A percentile compares a stretch with the other conserved stretches of the same genome.
Evolutionary conservation across 108 stramenopile species (phyloP).

Genomic region (Nitzschia inconspicua): DNA sequence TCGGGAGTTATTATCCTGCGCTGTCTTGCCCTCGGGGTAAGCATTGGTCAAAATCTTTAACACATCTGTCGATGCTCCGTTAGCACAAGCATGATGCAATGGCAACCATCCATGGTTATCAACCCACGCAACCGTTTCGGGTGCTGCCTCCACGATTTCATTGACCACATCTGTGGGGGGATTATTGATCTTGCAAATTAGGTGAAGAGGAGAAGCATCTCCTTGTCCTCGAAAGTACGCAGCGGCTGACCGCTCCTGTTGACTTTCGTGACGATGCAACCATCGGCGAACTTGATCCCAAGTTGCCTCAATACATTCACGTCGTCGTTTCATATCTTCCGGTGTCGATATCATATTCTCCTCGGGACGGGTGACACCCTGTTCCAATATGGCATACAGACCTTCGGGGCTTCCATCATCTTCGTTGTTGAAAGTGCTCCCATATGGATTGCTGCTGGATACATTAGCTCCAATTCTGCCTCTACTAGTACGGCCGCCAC

Average conservation of each 20-base stretch:
- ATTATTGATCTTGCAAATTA: conserved; percentile 60
- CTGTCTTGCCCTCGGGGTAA: conserved; percentile 57
- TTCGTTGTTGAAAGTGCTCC: conserved; percentile 10
- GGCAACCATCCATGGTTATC: conserved; percentile 79
- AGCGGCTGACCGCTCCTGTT: conserved; percentile 39
- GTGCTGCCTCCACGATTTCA: conserved; percentile 44
- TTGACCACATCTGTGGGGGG: conserved; percentile 60
- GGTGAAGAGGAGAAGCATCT: conserved; percentile 66
- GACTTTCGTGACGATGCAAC: conserved; percentile 48
- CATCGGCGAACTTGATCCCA: conserved; percentile 69
- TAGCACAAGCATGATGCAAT: conserved; percentile 76
- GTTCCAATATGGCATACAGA: conserved; percentile 47
- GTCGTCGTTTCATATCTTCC: conserved; percentile 19
- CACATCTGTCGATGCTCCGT: conserved; percentile 63
- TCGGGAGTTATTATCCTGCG: conserved; percentile 58
- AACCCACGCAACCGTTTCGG: conserved; percentile 50
- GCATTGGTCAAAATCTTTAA: conserved; percentile 44
- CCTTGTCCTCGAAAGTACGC: conserved; percentile 52
- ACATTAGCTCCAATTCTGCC: no score
- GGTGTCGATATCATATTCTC: conserved; percentile 6
- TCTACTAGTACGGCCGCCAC: no score
- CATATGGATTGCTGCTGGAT: no score
- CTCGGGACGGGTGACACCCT: conserved; percentile 18
- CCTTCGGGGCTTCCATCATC: conserved; percentile 18
- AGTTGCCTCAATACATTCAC: conserved; percentile 38